Evolutionary conservation across 2,329 filamentous ascomycete genomes (phyloP), one percentile per base, ranked within the genome.

Genomic region (Iodosphaeria phyllophila): DNA sequence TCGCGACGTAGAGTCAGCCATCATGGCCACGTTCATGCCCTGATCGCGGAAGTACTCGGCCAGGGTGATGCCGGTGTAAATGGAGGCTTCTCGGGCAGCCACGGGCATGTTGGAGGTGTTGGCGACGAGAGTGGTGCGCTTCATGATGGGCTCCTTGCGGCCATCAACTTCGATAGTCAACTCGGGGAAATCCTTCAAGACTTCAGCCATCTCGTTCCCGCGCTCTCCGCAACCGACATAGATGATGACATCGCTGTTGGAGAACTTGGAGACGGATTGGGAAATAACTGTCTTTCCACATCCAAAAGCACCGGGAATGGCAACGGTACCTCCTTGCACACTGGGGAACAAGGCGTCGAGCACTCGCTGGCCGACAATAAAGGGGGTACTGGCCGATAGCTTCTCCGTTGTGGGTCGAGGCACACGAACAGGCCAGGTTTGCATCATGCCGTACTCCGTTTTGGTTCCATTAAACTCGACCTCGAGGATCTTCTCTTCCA

Each of bases 31-130:
- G 49, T 92, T 68, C 54, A 95, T 86, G 35, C 89, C 89, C 54
- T 92, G 82, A 46, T 98, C 89, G 37, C 89, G 69, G 62, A 95
- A 95, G 45, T 98, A 98, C 49, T 98, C 89, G 20, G 82, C 79
- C 1, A 93, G 75, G 0, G 82, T 92, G 35, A 93, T 92, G 24
- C 69, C 89, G 3, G 89, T 98, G 57, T 98, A 98, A 48, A 98
- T 98, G 35, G 89, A 98, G 29, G 89, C 89, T 54, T 98, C 89
- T 58, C 89, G 82, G 32, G 89, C 89, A 35, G 89, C 89, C 44
- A 98, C 89, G 33, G 89, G 89, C 89, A 98, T 98, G 64, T 98
- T 98, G 42, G 89, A 98, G 21, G 89, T 98, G 58, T 98, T 98
- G 51, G 89, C 89, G 47, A 98, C 95, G 32, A 98, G 66, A 13